Conservation (phyloP, 1,284 basidiomycete species). For the Ustilago shanxiensis region DNA sequence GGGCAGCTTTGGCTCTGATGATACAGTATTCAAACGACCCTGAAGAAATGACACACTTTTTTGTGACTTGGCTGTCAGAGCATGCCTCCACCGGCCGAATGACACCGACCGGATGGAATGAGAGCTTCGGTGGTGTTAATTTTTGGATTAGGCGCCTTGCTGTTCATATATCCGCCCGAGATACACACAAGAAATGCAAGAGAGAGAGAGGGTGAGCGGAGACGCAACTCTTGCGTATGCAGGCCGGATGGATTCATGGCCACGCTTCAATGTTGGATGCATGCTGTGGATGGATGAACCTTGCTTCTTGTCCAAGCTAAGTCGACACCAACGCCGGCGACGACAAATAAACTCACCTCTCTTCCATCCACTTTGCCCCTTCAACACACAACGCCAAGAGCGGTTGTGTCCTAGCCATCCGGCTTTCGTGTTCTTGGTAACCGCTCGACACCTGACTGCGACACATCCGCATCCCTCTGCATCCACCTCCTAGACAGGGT, state of each 20-base stretch:
- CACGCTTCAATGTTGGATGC: slow-evolving; percentile 2
- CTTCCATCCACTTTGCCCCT: background rate
- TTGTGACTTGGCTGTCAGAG: background rate
- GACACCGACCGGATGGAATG: slow-evolving; percentile 8
- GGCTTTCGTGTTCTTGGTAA: slow-evolving; percentile 1
- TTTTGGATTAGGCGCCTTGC: slow-evolving; percentile 1
- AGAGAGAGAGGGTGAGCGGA: slow-evolving; percentile 2
- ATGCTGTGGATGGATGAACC: slow-evolving; percentile 9
- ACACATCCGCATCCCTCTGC: slow-evolving; percentile 7
- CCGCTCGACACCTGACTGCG: background rate
- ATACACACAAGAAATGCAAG: background rate
- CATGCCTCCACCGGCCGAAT: background rate
- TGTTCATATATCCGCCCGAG: slow-evolving; percentile 6
- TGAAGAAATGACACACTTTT: background rate
- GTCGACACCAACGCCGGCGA: slow-evolving; percentile 2
- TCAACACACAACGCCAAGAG: background rate
- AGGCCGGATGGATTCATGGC: slow-evolving; percentile 19
- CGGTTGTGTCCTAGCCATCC: background rate
- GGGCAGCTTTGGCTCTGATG: background rate
- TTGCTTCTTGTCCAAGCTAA: slow-evolving; percentile 10
- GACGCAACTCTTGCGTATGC: slow-evolving; percentile 12
- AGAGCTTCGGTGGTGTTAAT: background rate
- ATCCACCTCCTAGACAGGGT: background rate
- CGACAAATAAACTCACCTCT: background rate
- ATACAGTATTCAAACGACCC: background rate